Base-by-base conservation (phyloP, 495 filamentous ascomycete species). In the Aspergillus steynii region DNA sequence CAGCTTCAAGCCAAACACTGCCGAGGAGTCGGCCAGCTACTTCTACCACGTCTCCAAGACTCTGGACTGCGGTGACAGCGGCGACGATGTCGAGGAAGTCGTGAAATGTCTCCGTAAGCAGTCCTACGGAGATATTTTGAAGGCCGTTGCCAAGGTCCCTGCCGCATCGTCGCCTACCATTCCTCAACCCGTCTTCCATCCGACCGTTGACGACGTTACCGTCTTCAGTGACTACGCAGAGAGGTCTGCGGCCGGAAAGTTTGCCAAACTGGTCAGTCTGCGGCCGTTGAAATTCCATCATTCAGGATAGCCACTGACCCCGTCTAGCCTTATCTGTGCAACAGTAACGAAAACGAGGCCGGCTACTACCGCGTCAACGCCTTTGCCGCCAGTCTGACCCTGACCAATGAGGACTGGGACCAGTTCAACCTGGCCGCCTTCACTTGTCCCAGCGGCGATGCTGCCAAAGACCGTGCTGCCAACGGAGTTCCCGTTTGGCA, bases 221-320 rank as follows among this genome's bases (percentile, higher is more conserved):
- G 80, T 84, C 3, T 85, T 85, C 62, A 61, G 59, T 12, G 67
- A 84, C 57, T 83, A 84, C 68, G 62, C 50, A 5, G 68, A 60
- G 29, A 61, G 59, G 54, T 75, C 69, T n/a, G 62, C 59, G 7
- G 63, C 68, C 15, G 74, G 76, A 8, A 64, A 66, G 32, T 80
- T 79, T 55, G 70, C 70, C 32, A 63, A 69, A 27, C 47, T 72
- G 5, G 71, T 73, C 53, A 61, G 69, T 63, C 20, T 28, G 3
- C 50, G 20, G 0, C 56, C n/a, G 29, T 34, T 34, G 2, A 5
- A 1, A 9, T 20, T 34, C 31, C 5, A 34, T 1, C 6, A 34
- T 34, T 5, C 8, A 26, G 0, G 29, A 54, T 46, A 26, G 55
- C 66, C 31, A 66, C 26, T 26, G 48, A 54, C 34, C 20, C 0